These are phyloP conservation scores for Lipomyces orientalis DNA, from an alignment of 805 yeast genomes.

Conservation along the genomic window DNA sequence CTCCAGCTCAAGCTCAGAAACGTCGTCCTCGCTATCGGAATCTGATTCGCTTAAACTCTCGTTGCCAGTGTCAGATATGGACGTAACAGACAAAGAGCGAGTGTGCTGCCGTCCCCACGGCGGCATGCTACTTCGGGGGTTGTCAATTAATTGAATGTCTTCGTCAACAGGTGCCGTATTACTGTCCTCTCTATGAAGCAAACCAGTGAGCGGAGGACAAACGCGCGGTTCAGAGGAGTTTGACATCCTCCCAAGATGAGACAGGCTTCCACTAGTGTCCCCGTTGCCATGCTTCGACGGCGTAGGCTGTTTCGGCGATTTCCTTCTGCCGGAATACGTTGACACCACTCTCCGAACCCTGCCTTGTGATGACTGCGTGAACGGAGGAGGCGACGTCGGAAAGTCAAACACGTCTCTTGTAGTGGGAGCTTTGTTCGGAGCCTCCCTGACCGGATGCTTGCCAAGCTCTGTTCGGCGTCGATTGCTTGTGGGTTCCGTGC, in stretches of 20 bases:
- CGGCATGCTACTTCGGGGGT: neutral
- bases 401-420: slow-evolving; percentile 1
- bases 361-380: neutral
- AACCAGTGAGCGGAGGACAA: neutral
- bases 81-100: neutral
- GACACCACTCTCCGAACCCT: neutral
- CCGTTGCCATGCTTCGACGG: neutral
- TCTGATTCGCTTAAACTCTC: slow-evolving; percentile 6
- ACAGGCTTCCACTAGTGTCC: neutral
- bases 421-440: neutral
- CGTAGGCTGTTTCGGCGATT: neutral
- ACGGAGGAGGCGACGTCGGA: slow-evolving; percentile 2
- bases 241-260: neutral
- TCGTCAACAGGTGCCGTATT: neutral
- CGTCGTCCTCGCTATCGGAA: slow-evolving; percentile 8
- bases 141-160: neutral
- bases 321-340: neutral
- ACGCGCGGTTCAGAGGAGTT: neutral
- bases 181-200: neutral
- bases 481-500: neutral
- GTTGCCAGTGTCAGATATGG: neutral
- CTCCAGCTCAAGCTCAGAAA: slow-evolving; percentile 32
- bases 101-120: neutral
- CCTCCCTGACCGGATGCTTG: neutral
- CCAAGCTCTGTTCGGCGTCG: neutral